Evolutionary conservation across 2,329 filamentous ascomycete genomes (phyloP).

Genomic region (Capronia epimyces): DNA sequence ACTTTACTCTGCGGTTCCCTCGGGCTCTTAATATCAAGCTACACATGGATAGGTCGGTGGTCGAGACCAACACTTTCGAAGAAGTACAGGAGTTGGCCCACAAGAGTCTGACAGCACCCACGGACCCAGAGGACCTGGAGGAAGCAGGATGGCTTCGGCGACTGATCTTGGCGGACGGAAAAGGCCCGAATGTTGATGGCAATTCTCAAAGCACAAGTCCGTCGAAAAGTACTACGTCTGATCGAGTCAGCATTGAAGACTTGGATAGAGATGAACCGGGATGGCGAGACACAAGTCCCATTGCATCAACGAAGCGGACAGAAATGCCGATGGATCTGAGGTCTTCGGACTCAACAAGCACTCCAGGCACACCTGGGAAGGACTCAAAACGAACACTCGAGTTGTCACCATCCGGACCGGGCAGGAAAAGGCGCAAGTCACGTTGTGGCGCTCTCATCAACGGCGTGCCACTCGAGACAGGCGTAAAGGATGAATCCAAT

Average conservation of each 20-base stretch:
- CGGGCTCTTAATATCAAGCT: conserved; percentile 60
- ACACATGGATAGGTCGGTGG: conserved; percentile 66
- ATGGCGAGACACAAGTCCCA: not conserved
- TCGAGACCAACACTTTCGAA: conserved; percentile 62
- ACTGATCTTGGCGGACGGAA: conserved; percentile 51
- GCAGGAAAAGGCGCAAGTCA: not conserved
- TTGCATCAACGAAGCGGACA: not conserved
- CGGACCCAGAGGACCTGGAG: conserved; percentile 55
- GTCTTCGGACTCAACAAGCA: not conserved
- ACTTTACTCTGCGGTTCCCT: conserved; percentile 72
- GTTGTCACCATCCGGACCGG: not conserved
- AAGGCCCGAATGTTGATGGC: conserved; percentile 4
- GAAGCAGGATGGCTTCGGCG: conserved; percentile 56
- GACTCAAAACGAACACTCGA: not conserved
- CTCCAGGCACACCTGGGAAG: not conserved
- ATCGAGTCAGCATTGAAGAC: not conserved
- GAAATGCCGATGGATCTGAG: not conserved
- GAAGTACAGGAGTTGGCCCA: conserved; percentile 64
- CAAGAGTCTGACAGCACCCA: conserved; percentile 48
- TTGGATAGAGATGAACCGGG: not conserved
- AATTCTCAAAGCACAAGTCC: conserved; percentile 3
- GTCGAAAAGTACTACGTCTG: not conserved
- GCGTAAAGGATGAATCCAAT: not conserved
- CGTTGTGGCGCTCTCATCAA: not conserved
- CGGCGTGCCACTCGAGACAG: not conserved